Conservation (phyloP, 805 yeast genomes). For the Wickerhamiella parazyma region DNA sequence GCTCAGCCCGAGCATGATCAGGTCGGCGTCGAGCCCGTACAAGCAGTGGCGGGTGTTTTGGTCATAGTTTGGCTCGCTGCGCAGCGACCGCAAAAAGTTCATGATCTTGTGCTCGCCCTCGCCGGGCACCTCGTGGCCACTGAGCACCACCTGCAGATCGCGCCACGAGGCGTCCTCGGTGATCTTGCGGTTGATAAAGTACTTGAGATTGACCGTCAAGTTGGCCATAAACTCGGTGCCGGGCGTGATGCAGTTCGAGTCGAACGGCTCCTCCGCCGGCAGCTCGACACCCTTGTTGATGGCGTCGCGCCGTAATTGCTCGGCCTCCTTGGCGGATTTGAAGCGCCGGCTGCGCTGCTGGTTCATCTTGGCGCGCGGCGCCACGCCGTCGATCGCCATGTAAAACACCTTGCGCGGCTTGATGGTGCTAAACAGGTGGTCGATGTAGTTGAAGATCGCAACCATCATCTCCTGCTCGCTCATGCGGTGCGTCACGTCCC, state of each 20-base stretch:
- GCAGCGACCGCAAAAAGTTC: conserved; percentile 73
- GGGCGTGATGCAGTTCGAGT: conserved; percentile 86
- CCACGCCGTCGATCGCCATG: conserved; percentile 98
- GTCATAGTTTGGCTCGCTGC: conserved; percentile 59
- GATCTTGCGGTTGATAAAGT: conserved; percentile 77
- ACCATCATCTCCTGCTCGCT: conserved; percentile 87
- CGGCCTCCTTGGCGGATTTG: conserved; percentile 87
- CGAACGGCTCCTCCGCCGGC: conserved; percentile 78
- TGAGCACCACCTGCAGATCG: conserved; percentile 55
- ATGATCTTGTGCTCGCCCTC: conserved; percentile 97
- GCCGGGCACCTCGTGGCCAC: conserved; percentile 96
- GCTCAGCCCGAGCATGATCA: conserved; percentile 82
- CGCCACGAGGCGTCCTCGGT: conserved; percentile 83
- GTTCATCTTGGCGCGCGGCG: conserved; percentile 97
- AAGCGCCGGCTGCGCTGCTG: conserved; percentile 95
- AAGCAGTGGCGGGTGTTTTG: conserved; percentile 84
- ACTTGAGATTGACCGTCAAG: conserved; percentile 65
- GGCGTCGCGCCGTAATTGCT: conserved; percentile 61
- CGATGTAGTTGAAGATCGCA: conserved; percentile 87
- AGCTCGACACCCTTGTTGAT: conserved; percentile 55
- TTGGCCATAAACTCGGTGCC: conserved; percentile 95
- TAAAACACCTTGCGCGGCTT: conserved; percentile 76
- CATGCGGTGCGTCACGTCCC: conserved; percentile 45
- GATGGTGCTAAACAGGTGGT: conserved; percentile 77
- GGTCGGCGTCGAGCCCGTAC: conserved; percentile 92